These are phyloP conservation scores for Cudoniella acicularis DNA, from an alignment of 495 filamentous ascomycete species.

Conservation along the genomic window DNA sequence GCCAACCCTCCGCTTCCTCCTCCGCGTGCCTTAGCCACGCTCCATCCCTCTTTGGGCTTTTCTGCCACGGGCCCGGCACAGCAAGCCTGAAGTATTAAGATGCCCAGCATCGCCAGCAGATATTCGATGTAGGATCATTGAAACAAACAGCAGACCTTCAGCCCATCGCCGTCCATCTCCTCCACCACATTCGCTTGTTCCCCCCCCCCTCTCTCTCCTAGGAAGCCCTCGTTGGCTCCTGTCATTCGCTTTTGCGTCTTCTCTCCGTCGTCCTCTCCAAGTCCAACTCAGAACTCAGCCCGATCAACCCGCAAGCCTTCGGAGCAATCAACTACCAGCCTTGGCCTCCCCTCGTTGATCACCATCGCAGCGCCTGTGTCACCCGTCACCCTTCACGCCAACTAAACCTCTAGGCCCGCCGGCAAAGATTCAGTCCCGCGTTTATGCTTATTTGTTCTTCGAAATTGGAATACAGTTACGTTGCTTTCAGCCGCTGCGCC, in stretches of 20 bases:
- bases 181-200: conserved; percentile 24
- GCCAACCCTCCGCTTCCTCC: conserved; percentile 5
- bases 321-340: conserved; percentile 7
- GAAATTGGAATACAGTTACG: conserved; percentile 18
- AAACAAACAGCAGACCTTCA: conserved; percentile 9
- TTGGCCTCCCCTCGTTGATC: conserved; percentile 3
- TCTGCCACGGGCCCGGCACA: conserved; percentile 17
- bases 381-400: background rate
- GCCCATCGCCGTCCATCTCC: conserved; percentile 1
- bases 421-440: background rate
- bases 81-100: conserved; percentile 20
- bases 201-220: conserved; percentile 20
- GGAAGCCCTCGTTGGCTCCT: conserved; percentile 64
- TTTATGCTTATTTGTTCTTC: conserved; percentile 18
- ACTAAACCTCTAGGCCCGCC: background rate
- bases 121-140: conserved; percentile 20
- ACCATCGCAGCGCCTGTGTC: background rate
- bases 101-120: conserved; percentile 8
- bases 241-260: conserved; percentile 51
- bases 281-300: conserved; percentile 12
- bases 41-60: conserved; percentile 10
- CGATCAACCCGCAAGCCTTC: conserved; percentile 17
- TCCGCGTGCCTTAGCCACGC: conserved; percentile 14
- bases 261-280: conserved; percentile 8
- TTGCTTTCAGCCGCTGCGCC: conserved; percentile 21